Evolutionary conservation across 495 filamentous ascomycete species (phyloP).

Genomic region (Penicillium macrosclerotiorum): DNA sequence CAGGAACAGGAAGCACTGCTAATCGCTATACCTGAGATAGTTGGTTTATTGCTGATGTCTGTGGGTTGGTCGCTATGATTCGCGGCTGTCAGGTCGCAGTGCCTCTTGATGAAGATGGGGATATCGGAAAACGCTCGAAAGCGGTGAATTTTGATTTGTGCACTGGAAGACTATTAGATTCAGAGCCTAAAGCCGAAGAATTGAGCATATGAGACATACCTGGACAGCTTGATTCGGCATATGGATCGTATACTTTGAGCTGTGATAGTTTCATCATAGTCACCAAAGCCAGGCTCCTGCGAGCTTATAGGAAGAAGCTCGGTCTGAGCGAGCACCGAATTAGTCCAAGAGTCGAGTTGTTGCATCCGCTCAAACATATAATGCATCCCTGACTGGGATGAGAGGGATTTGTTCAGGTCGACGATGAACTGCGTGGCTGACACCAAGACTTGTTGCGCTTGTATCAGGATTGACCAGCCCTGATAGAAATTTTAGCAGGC

Average conservation of each 20-base stretch:
- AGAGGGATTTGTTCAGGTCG: slow-evolving; percentile 46
- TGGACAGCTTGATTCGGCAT: slow-evolving; percentile 57
- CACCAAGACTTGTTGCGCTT: slow-evolving; percentile 56
- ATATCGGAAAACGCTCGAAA: slow-evolving; percentile 61
- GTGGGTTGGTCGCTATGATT: slow-evolving; percentile 25
- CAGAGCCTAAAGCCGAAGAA: background rate
- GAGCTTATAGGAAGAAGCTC: slow-evolving; percentile 40
- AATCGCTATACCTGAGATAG: slow-evolving; percentile 24
- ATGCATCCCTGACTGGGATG: slow-evolving; percentile 35
- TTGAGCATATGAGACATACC: slow-evolving; percentile 28
- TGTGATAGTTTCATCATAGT: slow-evolving; percentile 43
- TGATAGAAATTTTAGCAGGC: slow-evolving; percentile 19
- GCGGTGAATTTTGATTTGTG: slow-evolving; percentile 59
- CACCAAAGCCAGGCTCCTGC: slow-evolving; percentile 38
- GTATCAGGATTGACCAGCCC: slow-evolving; percentile 55
- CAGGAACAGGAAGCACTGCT: slow-evolving; percentile 33
- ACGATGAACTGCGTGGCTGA: slow-evolving; percentile 56
- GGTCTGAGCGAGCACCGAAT: slow-evolving; percentile 46
- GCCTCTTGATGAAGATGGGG: slow-evolving; percentile 57
- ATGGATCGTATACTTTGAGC: slow-evolving; percentile 53
- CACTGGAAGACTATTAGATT: slow-evolving; percentile 32
- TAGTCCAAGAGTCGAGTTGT: slow-evolving; percentile 52
- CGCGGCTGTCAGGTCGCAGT: slow-evolving; percentile 53
- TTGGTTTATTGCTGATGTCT: slow-evolving; percentile 25
- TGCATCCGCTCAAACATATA: slow-evolving; percentile 55